Conservation (phyloP, 2,329 filamentous ascomycete species). For the Didymella sp. region DNA sequence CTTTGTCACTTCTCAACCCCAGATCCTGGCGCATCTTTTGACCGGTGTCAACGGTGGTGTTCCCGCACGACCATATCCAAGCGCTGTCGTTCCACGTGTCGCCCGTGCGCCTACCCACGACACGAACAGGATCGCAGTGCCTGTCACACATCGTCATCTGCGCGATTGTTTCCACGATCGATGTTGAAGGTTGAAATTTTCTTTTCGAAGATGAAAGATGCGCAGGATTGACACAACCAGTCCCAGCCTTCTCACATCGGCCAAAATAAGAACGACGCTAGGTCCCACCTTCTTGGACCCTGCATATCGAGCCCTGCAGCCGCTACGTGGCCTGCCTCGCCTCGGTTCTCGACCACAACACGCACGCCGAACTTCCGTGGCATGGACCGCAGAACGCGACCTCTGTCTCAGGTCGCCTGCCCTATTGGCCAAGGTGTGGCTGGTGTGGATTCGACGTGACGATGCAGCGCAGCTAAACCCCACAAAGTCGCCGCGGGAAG, state of each 20-base stretch:
- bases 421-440: slow-evolving; percentile 19
- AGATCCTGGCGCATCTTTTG: background rate
- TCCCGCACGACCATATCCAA: background rate
- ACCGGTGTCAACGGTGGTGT: slow-evolving; percentile 3
- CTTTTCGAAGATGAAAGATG: background rate
- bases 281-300: slow-evolving; percentile 13
- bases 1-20: background rate
- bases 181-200: background rate
- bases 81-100: background rate
- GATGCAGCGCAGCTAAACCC: slow-evolving; percentile 12
- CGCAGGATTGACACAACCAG: slow-evolving; percentile 8
- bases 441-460: slow-evolving; percentile 17
- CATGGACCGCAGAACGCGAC: slow-evolving; percentile 13
- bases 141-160: background rate
- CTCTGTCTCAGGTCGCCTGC: slow-evolving; percentile 8
- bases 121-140: background rate
- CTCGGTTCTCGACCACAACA: slow-evolving; percentile 15
- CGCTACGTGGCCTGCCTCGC: slow-evolving; percentile 22
- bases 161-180: background rate
- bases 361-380: slow-evolving; percentile 14
- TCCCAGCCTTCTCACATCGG: background rate
- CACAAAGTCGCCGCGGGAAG: slow-evolving; percentile 18
- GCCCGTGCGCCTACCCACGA: background rate
- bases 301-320: slow-evolving; percentile 12
- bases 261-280: slow-evolving; percentile 18